These are phyloP conservation scores for Trapa incisa DNA, from an alignment of 345 rosid species.

Conservation along the genomic window DNA sequence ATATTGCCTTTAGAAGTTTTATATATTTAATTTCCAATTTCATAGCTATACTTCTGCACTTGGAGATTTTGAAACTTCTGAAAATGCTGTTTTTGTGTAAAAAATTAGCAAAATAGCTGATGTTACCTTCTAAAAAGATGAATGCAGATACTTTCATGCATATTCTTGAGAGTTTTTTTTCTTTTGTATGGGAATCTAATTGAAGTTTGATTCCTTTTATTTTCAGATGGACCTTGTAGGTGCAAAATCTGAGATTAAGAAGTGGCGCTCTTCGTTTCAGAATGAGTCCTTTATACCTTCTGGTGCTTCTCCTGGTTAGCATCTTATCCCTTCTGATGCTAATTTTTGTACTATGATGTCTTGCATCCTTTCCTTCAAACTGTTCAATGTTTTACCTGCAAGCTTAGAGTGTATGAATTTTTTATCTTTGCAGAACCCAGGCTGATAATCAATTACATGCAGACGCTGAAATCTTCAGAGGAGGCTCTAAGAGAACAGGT, in stretches of 20 bases:
- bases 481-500: constrained; percentile 84
- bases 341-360: constrained; percentile 3
- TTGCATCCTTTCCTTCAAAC: constrained; percentile 2
- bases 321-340: constrained; percentile 4
- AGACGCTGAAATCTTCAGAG: constrained; percentile 69
- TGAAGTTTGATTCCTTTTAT: constrained; percentile 2
- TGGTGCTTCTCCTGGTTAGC: constrained; percentile 71
- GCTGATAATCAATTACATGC: constrained; percentile 58
- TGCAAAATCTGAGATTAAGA: constrained; percentile 62
- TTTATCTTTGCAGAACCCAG: constrained; percentile 47
- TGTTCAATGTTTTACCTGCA: constrained; percentile 2
- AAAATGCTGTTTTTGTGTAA: neutral
- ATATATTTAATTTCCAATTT: neutral
- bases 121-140: neutral
- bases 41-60: neutral
- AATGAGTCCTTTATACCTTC: constrained; percentile 51
- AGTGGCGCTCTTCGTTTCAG: constrained; percentile 74
- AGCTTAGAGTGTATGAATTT: too few relatives aligned
- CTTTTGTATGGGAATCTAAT: neutral
- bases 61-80: neutral
- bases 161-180: neutral
- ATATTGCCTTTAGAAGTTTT: neutral
- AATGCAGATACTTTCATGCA: neutral
- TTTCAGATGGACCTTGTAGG: constrained; percentile 59
- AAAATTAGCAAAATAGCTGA: neutral